Base-by-base conservation (phyloP, 345 rosid species). In the Eucalyptus decipiens region DNA sequence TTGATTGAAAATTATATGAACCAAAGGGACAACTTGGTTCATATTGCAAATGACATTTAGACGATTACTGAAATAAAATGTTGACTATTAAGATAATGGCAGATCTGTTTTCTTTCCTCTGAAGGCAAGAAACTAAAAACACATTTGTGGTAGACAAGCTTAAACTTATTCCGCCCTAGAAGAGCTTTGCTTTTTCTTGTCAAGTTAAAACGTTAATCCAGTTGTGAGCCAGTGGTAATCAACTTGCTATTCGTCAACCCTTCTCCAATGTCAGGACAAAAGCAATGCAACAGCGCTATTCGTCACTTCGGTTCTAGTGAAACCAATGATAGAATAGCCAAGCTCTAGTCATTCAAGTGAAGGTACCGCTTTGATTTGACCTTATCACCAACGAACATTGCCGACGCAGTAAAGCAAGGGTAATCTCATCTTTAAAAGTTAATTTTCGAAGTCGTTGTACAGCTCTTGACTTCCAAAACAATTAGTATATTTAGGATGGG, bases 381-480 rank as follows among this genome's bases (percentile, higher is more conserved):
- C 80, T 34, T 18, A 18, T 34, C 6, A 62, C 34, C 69, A 62
- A 62, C n/a, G 4, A 62, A 62, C 16, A 28, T 28, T 62, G 2
- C 8, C 16, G 32, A 62, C 16, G 34, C 42, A 67, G 11, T 67
- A 69, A 32, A 69, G 24, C 12, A 18, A 69, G 37, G 32, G 69
- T 60, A 60, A 60, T 32, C 24, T 32, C 42, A 12, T 69, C 42
- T 34, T 17, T 32, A 17, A 32, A 69, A 17, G 23, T 32, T 67
- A 3, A 18, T 16, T 16, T 9, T 17, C 19, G 8, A 52, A 19
- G 58, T 52, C 5, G 26, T 0, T 52, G 58, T 21, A 21, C 26
- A 52, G 26, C 26, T 52, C 56, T 51, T 51, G 5, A 52, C 2
- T 7, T 52, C 4, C 10, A 52, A 52, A 18, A 0, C 0, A 18